Evolutionary conservation across 495 filamentous ascomycete genomes (phyloP).

Genomic region (Evernia prunastri): DNA sequence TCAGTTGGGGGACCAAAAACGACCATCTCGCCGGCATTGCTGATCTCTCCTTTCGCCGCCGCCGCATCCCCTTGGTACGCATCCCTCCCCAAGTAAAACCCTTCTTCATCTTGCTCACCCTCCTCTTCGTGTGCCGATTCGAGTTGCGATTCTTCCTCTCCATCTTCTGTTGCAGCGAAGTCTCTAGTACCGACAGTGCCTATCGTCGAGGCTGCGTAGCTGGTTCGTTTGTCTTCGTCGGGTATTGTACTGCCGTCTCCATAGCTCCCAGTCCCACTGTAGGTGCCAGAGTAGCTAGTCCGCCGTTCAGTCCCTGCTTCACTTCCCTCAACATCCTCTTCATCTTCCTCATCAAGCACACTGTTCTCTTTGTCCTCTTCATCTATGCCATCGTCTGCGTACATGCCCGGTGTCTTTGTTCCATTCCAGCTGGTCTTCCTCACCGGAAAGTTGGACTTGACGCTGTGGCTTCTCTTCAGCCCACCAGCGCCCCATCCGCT

Average conservation of each 20-base stretch:
- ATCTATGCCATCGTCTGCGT: conserved; percentile 28
- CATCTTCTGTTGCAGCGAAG: conserved; percentile 27
- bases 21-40: conserved; percentile 31
- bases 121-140: conserved; percentile 30
- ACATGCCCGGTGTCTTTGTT: conserved; percentile 34
- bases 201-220: conserved; percentile 42
- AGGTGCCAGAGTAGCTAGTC: conserved; percentile 46
- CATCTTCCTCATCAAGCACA: conserved; percentile 42
- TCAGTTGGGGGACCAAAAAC: conserved; percentile 39
- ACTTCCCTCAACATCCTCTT: conserved; percentile 39
- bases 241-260: conserved; percentile 45
- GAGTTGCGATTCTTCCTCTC: conserved; percentile 17
- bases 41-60: conserved; percentile 16
- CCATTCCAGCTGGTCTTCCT: conserved; percentile 74
- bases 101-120: conserved; percentile 28
- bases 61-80: conserved; percentile 13
- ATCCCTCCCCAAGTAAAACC: conserved; percentile 7
- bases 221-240: conserved; percentile 42
- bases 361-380: conserved; percentile 58
- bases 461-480: conserved; percentile 64
- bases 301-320: conserved; percentile 49
- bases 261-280: conserved; percentile 44
- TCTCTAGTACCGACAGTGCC: conserved; percentile 31
- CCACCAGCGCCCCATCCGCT: conserved; percentile 38
- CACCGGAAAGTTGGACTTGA: conserved; percentile 54